Conservation (phyloP, 1,139 yeast genomes). For the Blastobotrys raffinosifermentans region DNA sequence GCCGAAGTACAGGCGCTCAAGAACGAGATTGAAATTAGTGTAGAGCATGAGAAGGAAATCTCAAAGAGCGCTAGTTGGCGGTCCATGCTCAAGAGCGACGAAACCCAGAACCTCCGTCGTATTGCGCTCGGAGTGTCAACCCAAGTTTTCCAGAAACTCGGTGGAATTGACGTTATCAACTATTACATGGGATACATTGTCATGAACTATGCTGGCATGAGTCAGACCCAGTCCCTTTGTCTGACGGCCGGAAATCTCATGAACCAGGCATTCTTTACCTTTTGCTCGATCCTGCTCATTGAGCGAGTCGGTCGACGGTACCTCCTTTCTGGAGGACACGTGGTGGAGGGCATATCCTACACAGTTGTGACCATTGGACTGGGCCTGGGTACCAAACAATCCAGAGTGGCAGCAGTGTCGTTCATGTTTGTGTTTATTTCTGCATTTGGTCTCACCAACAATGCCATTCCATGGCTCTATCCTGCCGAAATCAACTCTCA, state of each 20-base stretch:
- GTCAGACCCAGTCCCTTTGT: slow-evolving; percentile 5
- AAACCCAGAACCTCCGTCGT: slow-evolving; percentile 9
- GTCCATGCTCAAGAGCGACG: slow-evolving; percentile 8
- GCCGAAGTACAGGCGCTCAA: slow-evolving; percentile 6
- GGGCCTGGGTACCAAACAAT: slow-evolving; percentile 7
- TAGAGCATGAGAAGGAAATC: slow-evolving; percentile 7
- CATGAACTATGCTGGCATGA: slow-evolving; percentile 5
- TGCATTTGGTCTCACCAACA: slow-evolving; percentile 6
- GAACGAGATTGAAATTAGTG: slow-evolving; percentile 1
- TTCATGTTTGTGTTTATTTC: slow-evolving; percentile 20
- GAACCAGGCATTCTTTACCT: slow-evolving; percentile 10
- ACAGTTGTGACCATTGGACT: slow-evolving; percentile 10
- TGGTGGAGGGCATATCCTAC: slow-evolving; percentile 10
- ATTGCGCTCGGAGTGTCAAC: slow-evolving; percentile 7
- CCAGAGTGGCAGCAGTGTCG: slow-evolving; percentile 13
- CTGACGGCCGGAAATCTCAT: slow-evolving; percentile 9
- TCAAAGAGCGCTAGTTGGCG: not conserved
- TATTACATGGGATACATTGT: slow-evolving; percentile 30
- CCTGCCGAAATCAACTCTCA: slow-evolving; percentile 41
- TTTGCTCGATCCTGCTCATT: slow-evolving; percentile 5
- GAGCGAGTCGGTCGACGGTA: slow-evolving; percentile 9
- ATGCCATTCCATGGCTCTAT: slow-evolving; percentile 38
- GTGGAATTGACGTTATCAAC: slow-evolving; percentile 9
- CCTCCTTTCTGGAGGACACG: slow-evolving; percentile 7
- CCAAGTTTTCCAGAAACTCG: slow-evolving; percentile 8